Evolutionary conservation across 345 rosid species (phyloP), one percentile per base, ranked within the genome.

Genomic region (Melaleuca quinquenervia): DNA sequence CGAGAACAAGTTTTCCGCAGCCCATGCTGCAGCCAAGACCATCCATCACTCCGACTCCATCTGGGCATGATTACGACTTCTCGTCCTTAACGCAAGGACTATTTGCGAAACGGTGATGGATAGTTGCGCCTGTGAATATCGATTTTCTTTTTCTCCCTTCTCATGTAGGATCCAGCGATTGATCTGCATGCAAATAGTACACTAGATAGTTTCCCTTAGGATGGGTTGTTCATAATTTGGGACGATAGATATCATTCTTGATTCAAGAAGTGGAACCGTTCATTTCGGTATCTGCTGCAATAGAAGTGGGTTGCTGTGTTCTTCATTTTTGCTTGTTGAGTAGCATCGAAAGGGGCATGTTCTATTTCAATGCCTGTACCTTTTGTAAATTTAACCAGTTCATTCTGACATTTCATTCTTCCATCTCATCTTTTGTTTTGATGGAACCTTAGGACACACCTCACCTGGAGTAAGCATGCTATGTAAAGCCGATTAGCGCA

Each of bases 71-170:
- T 49, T 88, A 89, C 41, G 94, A 92, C 84, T 91, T 93, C 85
- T 91, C 94, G 26, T 89, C 88, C 3, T 88, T 93, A 84, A 87
- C 92, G 3, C 92, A 87, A 86, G 93, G 93, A 84, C 89, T 91
- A 92, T 89, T 88, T 87, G 82, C 84, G 16, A 93, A 85, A 52
- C 88, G 70, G 55, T 93, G 78, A 51, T 45, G 32, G 44, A 22
- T 55, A 52, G 49, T 82, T 21, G 11, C 50, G 0, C 45, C 11
- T 49, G 86, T 83, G 32, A 45, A 82, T 49, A 82, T 82, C 22
- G 48, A 18, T 18, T 70, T 70, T 70, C 32, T 44, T 13, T 21
- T 27, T 18, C 60, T 58, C 32, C 20, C 7, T 54, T 74, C 16
- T 24, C 41, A 0, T 20, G 51, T 27, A 52, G 27, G 80, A 12